Conservation (phyloP, 495 filamentous ascomycete genomes). For the Aspergillus haitiensis region DNA sequence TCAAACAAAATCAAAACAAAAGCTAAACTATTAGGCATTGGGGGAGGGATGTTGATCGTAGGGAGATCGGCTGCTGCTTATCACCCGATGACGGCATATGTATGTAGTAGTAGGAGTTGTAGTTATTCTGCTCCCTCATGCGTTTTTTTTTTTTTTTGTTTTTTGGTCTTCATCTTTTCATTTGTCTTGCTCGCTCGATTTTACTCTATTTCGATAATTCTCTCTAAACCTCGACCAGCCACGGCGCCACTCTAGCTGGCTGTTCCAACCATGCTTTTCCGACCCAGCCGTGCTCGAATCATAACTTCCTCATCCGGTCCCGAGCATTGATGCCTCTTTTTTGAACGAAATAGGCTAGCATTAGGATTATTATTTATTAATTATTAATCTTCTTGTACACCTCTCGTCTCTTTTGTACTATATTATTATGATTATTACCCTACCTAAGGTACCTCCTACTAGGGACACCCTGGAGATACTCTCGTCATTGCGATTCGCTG, state of each 20-base stretch:
- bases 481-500: neutral
- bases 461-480: too few relatives aligned
- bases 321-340: constrained; percentile 5
- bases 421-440: neutral
- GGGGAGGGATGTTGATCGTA: neutral
- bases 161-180: constrained; percentile 3
- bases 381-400: neutral
- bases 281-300: constrained; percentile 20
- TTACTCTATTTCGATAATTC: neutral
- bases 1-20: neutral
- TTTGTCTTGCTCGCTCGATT: constrained; percentile 3
- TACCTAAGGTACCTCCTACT: neutral
- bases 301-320: neutral
- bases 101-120: constrained; percentile 2
- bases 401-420: neutral
- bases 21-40: neutral
- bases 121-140: constrained; percentile 10
- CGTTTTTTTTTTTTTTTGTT: constrained; percentile 10
- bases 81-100: constrained; percentile 12
- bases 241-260: constrained; percentile 12
- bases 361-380: neutral
- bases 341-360: neutral
- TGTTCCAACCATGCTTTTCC: constrained; percentile 23
- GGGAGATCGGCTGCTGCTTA: constrained; percentile 11
- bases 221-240: constrained; percentile 14